Base-by-base conservation (phyloP, 139 green algal genomes). In the Zygnema cylindricum region DNA sequence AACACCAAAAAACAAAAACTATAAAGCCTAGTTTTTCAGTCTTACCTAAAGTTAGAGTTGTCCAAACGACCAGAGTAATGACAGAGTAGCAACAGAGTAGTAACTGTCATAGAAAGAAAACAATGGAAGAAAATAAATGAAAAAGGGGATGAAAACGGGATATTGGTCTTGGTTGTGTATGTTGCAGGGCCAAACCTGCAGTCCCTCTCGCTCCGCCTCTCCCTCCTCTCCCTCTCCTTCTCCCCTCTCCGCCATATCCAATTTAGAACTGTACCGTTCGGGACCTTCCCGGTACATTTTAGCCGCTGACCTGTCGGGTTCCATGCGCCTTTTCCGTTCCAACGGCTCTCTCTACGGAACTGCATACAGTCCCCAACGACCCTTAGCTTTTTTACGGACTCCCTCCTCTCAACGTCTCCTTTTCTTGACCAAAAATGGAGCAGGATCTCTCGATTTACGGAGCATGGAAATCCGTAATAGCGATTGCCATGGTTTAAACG, bases 271-370 rank as follows among this genome's bases (percentile, higher is more conserved):
- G 69, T 84, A 71, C 54, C 73, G 71, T 7, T 55, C 57, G 21
- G 83, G 83, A 16, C 35, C 3, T 39, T 42, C 83, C 22, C 55
- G 57, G 3, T 88, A 83, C 83, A 88, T 88, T 3, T 33, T 88
- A 22, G 83, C 63, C 33, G 36, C n/a, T 33, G 55, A 76, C 71
- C 39, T 40, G 11, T 33, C 21, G 21, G 83, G 83, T 69, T 36
- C 40, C 69, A 84, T 88, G 16, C 32, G 16, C 0, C 69, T 82
- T 30, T 76, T 88, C 2, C 83, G 83, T 16, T 39, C 32, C 83
- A 88, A 88, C 23, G 83, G 83, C 83, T 63, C 83, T 21, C 33
- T 88, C 2, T 82, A 88, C 83, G 83, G 83, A 49, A 32, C 73
- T 0, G 83, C 83, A 25, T 41, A 39, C 35, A 73, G 78, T 11